A percentile compares a stretch with the other conserved stretches of the same genome.
Conservation (phyloP, 257 asterid species). For the Scutellaria barbata region DNA sequence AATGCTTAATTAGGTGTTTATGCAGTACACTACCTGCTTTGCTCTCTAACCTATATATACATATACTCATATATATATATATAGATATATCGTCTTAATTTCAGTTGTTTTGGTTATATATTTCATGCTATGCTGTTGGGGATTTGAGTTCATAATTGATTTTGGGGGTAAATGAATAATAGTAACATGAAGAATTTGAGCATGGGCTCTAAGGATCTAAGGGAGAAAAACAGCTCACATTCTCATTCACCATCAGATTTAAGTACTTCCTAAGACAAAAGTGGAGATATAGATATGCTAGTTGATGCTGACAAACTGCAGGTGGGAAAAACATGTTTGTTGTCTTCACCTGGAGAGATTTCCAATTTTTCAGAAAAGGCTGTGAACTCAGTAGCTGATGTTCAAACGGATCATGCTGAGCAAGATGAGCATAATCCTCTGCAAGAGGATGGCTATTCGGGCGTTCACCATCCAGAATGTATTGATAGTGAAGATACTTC, state of each 20-base stretch:
- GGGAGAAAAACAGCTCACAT: constrained; percentile 45
- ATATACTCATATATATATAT: not conserved
- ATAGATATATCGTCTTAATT: not conserved
- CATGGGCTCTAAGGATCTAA: constrained; percentile 36
- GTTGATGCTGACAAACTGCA: constrained; percentile 47
- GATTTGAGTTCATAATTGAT: not conserved
- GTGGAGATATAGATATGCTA: constrained; percentile 43
- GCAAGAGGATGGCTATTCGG: constrained; percentile 38
- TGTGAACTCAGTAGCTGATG: constrained; percentile 41
- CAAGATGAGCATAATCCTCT: constrained; percentile 44
- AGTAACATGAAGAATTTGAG: constrained; percentile 42
- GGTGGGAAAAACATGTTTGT: constrained; percentile 46
- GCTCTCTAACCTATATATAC: not conserved
- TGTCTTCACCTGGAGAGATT: constrained; percentile 47
- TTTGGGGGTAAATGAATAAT: not conserved
- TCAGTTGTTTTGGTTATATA: constrained; percentile 6
- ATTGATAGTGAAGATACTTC: constrained; percentile 48
- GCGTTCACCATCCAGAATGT: constrained; percentile 42
- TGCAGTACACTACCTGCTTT: not conserved
- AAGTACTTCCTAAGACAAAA: constrained; percentile 46
- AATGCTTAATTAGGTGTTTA: not conserved
- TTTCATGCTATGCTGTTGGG: constrained; percentile 11
- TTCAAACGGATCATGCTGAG: constrained; percentile 49
- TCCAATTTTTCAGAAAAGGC: constrained; percentile 42
- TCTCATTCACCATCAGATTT: constrained; percentile 49